These are phyloP conservation scores for Tulasnella sp. DNA, from an alignment of 768 basidiomycete genomes.

Conservation along the genomic window DNA sequence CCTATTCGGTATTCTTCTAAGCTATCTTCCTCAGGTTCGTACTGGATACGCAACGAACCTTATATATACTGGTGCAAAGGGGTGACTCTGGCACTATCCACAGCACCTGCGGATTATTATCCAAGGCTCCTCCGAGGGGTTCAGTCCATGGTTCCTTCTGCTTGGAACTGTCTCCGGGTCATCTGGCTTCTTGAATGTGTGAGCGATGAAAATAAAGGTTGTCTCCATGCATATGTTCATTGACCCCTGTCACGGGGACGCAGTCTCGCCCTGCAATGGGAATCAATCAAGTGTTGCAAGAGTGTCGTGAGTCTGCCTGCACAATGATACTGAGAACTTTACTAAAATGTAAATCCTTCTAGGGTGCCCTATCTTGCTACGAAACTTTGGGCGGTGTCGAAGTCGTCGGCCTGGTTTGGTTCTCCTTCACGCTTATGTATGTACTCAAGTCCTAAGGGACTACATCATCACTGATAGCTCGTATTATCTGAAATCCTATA, in stretches of 20 bases:
- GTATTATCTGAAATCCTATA: no score
- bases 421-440: conserved; percentile 75
- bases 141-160: conserved; percentile 84
- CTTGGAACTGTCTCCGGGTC: conserved; percentile 79
- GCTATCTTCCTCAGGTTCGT: conserved; percentile 70
- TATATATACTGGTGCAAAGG: no score
- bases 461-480: no score
- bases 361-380: conserved; percentile 62
- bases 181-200: conserved; percentile 79
- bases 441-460: no score
- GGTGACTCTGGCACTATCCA: background rate
- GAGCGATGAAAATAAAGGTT: conserved; percentile 19
- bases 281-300: conserved; percentile 67
- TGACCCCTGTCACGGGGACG: conserved; percentile 19
- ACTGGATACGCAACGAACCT: no score
- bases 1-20: conserved; percentile 55
- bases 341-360: no score
- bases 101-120: conserved; percentile 77
- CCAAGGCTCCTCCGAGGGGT: conserved; percentile 70
- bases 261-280: conserved; percentile 79
- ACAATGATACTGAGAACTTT: no score
- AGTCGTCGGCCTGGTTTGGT: conserved; percentile 76
- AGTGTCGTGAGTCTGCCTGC: conserved; percentile 45
- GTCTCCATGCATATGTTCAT: background rate
- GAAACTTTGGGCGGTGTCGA: conserved; percentile 72